Base-by-base conservation (phyloP, 1,284 basidiomycete species). In the Tetrapyrgos nigripes region DNA sequence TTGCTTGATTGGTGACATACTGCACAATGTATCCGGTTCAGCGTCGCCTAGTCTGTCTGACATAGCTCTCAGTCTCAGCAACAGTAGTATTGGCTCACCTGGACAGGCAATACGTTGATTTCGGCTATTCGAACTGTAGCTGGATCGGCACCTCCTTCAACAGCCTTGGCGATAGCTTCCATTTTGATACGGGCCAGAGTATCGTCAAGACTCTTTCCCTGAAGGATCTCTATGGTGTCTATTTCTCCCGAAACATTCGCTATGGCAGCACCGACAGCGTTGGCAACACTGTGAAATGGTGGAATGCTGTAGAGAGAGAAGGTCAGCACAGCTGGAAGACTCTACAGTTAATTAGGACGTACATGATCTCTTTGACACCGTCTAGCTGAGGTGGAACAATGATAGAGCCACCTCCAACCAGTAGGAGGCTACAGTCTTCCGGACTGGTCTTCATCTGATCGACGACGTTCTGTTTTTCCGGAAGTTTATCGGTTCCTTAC, bases 361-460 rank as follows among this genome's bases (percentile, higher is more conserved):
- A 70, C 63, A 83, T 75, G 35, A 86, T 78, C 51, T 78, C 72
- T 23, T 67, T 73, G 3, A 84, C 80, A 14, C 84, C 85, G 11
- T 70, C 64, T 0, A 87, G 71, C 8, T 67, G 53, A 4, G 73
- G 66, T 0, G 84, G 83, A 1, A 76, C 71, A 45, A 84, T 75
- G 50, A 83, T 78, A 24, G 77, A 76, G 3, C 81, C 81, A 3
- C 82, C 82, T 3, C 82, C 83, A 10, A 83, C 82, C 2, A 84
- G 72, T 3, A 83, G 68, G 2, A 83, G 69, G 4, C 76, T 78
- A 44, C 75, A 76, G 63, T 76, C 76, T 50, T 80, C 82, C 0
- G 80, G 76, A 4, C 75, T 78, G 0, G 83, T 86, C 71, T 87
- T 86, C 84, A 87, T 85, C 27, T 68, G 63, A 60, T 81, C 80